A percentile compares a stretch with the other conserved stretches of the same genome.
These are phyloP conservation scores for Oleoguttula mirabilis DNA, from an alignment of 495 filamentous ascomycete species.

Conservation along the genomic window DNA sequence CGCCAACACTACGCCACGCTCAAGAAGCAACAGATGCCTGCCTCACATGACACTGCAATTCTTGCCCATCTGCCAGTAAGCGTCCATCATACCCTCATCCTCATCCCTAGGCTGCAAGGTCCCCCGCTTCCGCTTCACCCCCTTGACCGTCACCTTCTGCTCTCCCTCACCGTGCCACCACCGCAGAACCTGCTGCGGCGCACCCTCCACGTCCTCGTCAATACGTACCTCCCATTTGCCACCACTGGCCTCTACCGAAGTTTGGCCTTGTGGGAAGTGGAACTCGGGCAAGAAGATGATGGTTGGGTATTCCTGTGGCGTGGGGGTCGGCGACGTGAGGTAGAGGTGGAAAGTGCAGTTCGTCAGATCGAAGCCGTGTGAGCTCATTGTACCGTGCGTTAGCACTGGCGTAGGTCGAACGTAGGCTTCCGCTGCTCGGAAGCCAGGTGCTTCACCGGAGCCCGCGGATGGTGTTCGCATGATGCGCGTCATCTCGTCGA, in stretches of 20 bases:
- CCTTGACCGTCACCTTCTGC: slow-evolving; percentile 67
- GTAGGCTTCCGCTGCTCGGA: slow-evolving; percentile 82
- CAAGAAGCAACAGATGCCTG: no score
- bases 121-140: slow-evolving; percentile 51
- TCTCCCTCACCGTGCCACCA: slow-evolving; percentile 89
- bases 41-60: slow-evolving; percentile 41
- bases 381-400: slow-evolving; percentile 53
- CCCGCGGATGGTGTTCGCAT: slow-evolving; percentile 32
- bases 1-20: no score
- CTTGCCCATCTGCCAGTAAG: slow-evolving; percentile 31
- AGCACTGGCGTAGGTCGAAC: slow-evolving; percentile 73
- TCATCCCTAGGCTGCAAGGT: slow-evolving; percentile 35
- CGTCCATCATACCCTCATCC: slow-evolving; percentile 49
- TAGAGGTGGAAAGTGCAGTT: slow-evolving; percentile 29
- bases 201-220: slow-evolving; percentile 52
- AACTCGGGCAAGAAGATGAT: slow-evolving; percentile 82
- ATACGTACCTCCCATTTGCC: slow-evolving; percentile 77
- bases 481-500: slow-evolving; percentile 42
- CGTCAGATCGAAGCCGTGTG: slow-evolving; percentile 58
- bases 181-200: slow-evolving; percentile 52
- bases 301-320: slow-evolving; percentile 52
- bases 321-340: slow-evolving; percentile 24
- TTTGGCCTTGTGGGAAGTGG: slow-evolving; percentile 70
- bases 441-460: slow-evolving; percentile 49
- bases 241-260: slow-evolving; percentile 59